phyloP scores from a whole-genome alignment of 305 asterid species.

The Ilex paraguariensis region DNA sequence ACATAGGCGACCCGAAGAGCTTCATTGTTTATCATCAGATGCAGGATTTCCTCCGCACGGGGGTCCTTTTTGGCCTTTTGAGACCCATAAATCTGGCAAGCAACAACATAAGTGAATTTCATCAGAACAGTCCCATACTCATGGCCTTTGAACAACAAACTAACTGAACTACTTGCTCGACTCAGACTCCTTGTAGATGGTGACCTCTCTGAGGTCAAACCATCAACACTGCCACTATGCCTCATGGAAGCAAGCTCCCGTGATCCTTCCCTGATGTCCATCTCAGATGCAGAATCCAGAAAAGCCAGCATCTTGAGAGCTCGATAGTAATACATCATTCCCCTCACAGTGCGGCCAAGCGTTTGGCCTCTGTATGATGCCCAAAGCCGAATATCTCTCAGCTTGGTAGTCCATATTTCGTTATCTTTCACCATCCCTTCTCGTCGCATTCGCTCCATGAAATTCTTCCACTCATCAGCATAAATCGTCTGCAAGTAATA shows the following conservation, averaged over 20 bases:
- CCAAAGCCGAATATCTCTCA: constrained; percentile 91
- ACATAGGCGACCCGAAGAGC: constrained; percentile 98
- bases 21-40: constrained; percentile 71
- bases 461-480: constrained; percentile 94
- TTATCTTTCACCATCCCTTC: constrained; percentile 78
- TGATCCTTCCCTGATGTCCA: constrained; percentile 81
- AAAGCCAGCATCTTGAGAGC: constrained; percentile 92
- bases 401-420: constrained; percentile 72
- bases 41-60: constrained; percentile 73
- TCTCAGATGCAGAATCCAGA: constrained; percentile 88
- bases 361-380: constrained; percentile 99
- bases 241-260: constrained; percentile 61
- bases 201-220: constrained; percentile 36
- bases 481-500: constrained; percentile 92
- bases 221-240: constrained; percentile 37
- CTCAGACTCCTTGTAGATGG: constrained; percentile 58
- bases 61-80: constrained; percentile 87
- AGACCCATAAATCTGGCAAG: constrained; percentile 93
- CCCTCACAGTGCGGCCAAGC: constrained; percentile 89
- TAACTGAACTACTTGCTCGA: constrained; percentile 66
- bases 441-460: constrained; percentile 82
- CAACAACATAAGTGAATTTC: constrained; percentile 90
- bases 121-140: constrained; percentile 78
- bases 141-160: constrained; percentile 62
- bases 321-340: constrained; percentile 93